Percentiles rank a stretch among this genome's conserved stretches.
phyloP scores from a whole-genome alignment of 169 alveolate genomes.

The Eimeria acervulina region DNA sequence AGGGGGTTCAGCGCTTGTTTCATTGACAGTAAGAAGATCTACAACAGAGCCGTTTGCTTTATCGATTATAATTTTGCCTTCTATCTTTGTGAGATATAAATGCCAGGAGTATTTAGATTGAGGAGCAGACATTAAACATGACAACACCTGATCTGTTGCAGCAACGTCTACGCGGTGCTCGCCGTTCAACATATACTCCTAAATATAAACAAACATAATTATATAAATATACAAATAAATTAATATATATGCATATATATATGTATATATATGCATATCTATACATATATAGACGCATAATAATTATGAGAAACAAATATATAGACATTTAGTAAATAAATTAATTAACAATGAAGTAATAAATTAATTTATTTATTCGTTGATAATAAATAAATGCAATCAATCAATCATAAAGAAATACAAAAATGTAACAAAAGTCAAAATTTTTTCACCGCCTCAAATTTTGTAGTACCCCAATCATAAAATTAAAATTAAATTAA shows the following conservation, averaged over 20 bases:
- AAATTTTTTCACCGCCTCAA: too few relatives aligned
- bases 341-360: not conserved
- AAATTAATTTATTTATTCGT: too few relatives aligned
- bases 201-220: not conserved
- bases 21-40: conserved; percentile 94
- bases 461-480: too few relatives aligned
- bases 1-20: conserved; percentile 95
- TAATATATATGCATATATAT: not conserved
- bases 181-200: conserved; percentile 81
- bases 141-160: conserved; percentile 94
- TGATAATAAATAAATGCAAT: not conserved
- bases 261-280: not conserved
- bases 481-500: too few relatives aligned
- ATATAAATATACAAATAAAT: not conserved
- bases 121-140: conserved; percentile 94
- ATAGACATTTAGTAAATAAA: not conserved
- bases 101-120: conserved; percentile 96
- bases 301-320: not conserved
- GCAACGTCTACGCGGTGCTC: conserved; percentile 89
- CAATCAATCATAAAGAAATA: not conserved
- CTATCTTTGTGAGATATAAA: conserved; percentile 91
- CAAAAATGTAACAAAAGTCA: too few relatives aligned
- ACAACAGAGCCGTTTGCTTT: conserved; percentile 95
- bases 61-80: conserved; percentile 92
- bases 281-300: not conserved